Evolutionary conservation across 164 flowering plant genomes (phyloP), one percentile per base, ranked within the genome.

Genomic region (Hamamelis virginiana): DNA sequence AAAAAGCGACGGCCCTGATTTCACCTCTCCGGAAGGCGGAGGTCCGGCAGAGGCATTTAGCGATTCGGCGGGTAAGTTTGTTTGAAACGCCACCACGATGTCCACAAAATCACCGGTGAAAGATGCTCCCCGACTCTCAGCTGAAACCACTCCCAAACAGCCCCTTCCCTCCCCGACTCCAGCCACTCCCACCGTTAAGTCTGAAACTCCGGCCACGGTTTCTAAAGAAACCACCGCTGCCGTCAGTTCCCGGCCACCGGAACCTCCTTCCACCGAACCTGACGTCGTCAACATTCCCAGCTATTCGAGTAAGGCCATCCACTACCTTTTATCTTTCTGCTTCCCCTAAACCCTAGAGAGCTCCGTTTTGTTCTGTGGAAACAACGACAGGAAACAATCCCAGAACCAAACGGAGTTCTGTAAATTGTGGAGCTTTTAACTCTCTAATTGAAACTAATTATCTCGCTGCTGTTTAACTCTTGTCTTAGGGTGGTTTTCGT

Each of bases 401-500:
- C 41, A 33, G 21, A 50, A 50, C 19, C 53, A 50, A 16, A 16
- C n/a, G 53, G 19, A 0, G 21, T 18, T 22, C 67, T 25, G 0
- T 1, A 4, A 64, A 52, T 19, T 33, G n/a, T 47, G 16, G 48
- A 19, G 1, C 6, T 19, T 1, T 50, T 9, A 47, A 23, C 19
- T 8, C 6, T 10, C 48, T 53, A 28, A 11, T 56, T 57, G 38
- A 22, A n/a, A 22, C 57, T 52, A 57, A 44, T 22, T 38, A n/a
- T n/a, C n/a, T n/a, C n/a, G n/a, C n/a, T n/a, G n/a, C n/a, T n/a
- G n/a, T n/a, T n/a, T n/a, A n/a, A n/a, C n/a, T n/a, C n/a, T 63
- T 33, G 21, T 45, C 48, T 14, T 64, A 94, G 98, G 90, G 14
- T 93, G 98, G 98, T 92, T 95, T 75, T 85, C 87, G 13, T 87